These are phyloP conservation scores for Leccinum incarnatum DNA, from an alignment of 768 basidiomycete species.

Conservation along the genomic window DNA sequence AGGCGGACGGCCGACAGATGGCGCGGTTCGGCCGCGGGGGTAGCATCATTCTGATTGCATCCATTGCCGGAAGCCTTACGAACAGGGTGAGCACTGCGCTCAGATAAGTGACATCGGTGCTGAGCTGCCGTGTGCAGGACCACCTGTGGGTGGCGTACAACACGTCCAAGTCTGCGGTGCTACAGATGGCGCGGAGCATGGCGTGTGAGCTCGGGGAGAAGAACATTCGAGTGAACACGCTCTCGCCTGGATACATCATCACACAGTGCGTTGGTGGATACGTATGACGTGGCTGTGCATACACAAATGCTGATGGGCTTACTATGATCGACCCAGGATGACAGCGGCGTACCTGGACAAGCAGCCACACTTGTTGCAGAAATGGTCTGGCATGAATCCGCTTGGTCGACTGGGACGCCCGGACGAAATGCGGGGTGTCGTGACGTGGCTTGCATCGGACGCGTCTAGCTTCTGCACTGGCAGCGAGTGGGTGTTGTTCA, in stretches of 20 bases:
- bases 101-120: not conserved
- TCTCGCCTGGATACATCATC: constrained; percentile 76
- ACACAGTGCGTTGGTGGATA: constrained; percentile 50
- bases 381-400: constrained; percentile 70
- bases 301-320: no score
- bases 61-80: constrained; percentile 65
- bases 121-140: constrained; percentile 40
- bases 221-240: constrained; percentile 68
- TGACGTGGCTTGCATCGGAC: constrained; percentile 70
- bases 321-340: constrained; percentile 51
- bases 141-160: constrained; percentile 78
- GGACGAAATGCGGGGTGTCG: constrained; percentile 71
- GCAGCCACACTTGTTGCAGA: constrained; percentile 58
- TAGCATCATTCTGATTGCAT: constrained; percentile 58
- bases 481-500: constrained; percentile 60
- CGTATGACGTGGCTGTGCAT: no score
- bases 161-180: constrained; percentile 72
- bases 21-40: constrained; percentile 43
- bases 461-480: constrained; percentile 79
- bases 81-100: constrained; percentile 49
- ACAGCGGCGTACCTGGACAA: constrained; percentile 68
- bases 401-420: constrained; percentile 67
- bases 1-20: constrained; percentile 61
- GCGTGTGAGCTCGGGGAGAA: constrained; percentile 71
- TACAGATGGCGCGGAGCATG: constrained; percentile 82